Base-by-base conservation (phyloP, 148 eudicot genomes). In the Vaccinium corymbosum region DNA sequence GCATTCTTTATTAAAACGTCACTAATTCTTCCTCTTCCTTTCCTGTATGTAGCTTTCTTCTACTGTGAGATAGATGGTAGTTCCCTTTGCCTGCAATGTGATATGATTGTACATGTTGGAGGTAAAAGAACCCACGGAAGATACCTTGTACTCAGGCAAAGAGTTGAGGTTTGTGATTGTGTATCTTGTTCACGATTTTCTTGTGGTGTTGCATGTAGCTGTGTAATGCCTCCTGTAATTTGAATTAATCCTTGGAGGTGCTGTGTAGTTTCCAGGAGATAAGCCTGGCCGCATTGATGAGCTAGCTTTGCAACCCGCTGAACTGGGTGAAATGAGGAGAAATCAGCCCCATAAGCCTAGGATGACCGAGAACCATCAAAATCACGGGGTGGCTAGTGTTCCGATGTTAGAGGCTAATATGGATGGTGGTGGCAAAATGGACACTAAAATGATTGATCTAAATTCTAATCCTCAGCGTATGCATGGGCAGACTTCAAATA, bases 11-110 rank as follows among this genome's bases (percentile, higher is more conserved):
- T 20, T n/a, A 78, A 10, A 42, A 27, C 19, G 66, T 57, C 51
- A 71, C 80, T 11, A 86, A 48, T 11, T 17, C 32, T 25, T 61
- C 27, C 49, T 74, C 56, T 80, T 88, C 87, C 72, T 57, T 81
- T 83, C 80, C 64, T 68, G 3, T 82, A 14, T 89, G 87, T 89
- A 95, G 98, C 98, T 76, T 95, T 93, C 91, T 95, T 95, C 86
- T 95, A 93, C 81, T 95, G 98, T 85, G 98, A 94, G 88, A 87
- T 95, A 80, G 98, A 95, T 85, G 98, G 98, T 81, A 95, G 92
- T 88, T 95, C 98, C n/a, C 98, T 95, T 72, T 95, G 98, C 86
- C 89, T 94, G 89, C 98, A 95, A 89, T 95, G 98, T 81, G 98
- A 95, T 91, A 95, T 93, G 98, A 89, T 89, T 80, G 98, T 94